Evolutionary conservation across 169 alveolate genomes (phyloP), one percentile per base, ranked within the genome.

Genomic region (Plasmodium cynomolgi): DNA sequence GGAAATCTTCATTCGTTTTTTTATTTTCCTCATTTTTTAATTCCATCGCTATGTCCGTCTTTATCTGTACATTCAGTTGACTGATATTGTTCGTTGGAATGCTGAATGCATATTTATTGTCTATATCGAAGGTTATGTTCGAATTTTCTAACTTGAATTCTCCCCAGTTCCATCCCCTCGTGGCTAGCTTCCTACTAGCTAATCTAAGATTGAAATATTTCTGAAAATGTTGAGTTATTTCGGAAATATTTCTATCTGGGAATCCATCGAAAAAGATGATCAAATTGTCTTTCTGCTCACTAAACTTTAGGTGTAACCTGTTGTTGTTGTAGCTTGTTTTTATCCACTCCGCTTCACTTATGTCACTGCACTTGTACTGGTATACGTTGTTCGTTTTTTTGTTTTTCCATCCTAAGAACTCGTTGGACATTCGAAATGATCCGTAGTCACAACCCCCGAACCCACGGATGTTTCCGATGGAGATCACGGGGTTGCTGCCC

Each of bases 141-240:
- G 92, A 73, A 93, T 97, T 97, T 47, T 97, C 97, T 85, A 97
- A 96, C 56, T 95, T 95, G 84, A 95, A 97, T 58, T 97, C 96
- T 20, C 99, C 99, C 99, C 99, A 98, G 91, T 97, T 98, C 98
- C 98, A 96, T 31, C 99, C 99, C 1, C 95, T 91, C 58, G 96
- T 93, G 62, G 98, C 96, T n/a, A 96, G 93, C 33, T 92, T 96
- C 33, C 84, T 96, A 50, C 50, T 75, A n/a, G 71, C 72, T 39
- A 96, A 83, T 34, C 82, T 75, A 31, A 98, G 72, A 79, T 97
- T 96, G 84, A 96, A 97, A 84, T 97, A 96, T 54, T 95, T 95
- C 33, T 91, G 96, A 92, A 98, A 97, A 96, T 98, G 99, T 37
- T 96, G 96, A n/a, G 96, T 96, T 75, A 98, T 93, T 54, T 97